A percentile compares a stretch with the other conserved stretches of the same genome.
phyloP scores from a whole-genome alignment of 768 basidiomycete genomes.

The Saitozyma podzolica region DNA sequence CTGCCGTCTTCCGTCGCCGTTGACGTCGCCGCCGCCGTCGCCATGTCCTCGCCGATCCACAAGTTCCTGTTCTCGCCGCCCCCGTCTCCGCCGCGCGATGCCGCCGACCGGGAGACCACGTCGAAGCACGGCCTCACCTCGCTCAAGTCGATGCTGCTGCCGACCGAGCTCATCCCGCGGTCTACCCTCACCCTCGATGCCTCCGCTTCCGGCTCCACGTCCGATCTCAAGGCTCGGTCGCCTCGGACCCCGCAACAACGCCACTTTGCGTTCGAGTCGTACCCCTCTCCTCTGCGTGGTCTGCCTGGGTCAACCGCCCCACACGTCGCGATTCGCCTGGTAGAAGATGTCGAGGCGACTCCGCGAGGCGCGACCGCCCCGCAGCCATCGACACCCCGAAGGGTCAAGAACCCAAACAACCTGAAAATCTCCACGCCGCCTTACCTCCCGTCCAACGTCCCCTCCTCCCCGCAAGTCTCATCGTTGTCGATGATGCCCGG shows the following conservation, averaged over 20 bases:
- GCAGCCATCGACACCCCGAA: too few species aligned
- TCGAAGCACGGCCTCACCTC: conserved; percentile 20
- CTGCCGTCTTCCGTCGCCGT: too few species aligned
- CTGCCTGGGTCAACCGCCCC: conserved; percentile 8
- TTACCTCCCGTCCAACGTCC: conserved; percentile 11
- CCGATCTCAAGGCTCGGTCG: conserved; percentile 23
- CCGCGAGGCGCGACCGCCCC: conserved; percentile 3
- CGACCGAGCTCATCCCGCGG: conserved; percentile 21
- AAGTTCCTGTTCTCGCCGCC: conserved; percentile 44
- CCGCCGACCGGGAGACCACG: conserved; percentile 4
- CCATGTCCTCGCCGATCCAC: conserved; percentile 45
- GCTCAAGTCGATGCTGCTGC: conserved; percentile 21
- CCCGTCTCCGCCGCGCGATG: conserved; percentile 27
- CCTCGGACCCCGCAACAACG: conserved; percentile 33
- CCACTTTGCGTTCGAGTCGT: conserved; percentile 26
- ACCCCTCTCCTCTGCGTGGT: conserved; percentile 10
- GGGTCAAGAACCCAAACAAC: not conserved
- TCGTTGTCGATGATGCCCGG: conserved; percentile 22
- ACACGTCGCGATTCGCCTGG: conserved; percentile 1
- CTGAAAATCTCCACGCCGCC: conserved; percentile 10
- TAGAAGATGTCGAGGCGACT: conserved; percentile 11
- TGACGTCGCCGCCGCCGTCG: not conserved
- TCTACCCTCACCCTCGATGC: conserved; percentile 11
- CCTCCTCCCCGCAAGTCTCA: conserved; percentile 16
- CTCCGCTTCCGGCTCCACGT: not conserved